phyloP scores from a whole-genome alignment of 225 moss, liverwort and hornwort genomes.

The Physcomitrium patens region DNA sequence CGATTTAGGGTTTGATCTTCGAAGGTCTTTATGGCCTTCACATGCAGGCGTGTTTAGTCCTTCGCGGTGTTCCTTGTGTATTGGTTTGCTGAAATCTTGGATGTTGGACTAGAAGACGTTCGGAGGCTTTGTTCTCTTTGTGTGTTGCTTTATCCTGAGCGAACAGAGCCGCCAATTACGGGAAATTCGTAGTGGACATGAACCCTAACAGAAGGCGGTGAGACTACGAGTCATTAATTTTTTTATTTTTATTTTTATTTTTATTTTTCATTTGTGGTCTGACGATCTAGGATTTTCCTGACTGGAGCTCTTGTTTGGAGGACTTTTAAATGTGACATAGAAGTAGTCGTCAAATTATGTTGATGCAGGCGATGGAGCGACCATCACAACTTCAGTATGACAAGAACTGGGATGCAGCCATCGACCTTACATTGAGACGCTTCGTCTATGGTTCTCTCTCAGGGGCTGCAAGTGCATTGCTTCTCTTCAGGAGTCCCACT shows the following conservation, averaged over 20 bases:
- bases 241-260: too few species aligned
- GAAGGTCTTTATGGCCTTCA: not conserved
- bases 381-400: constrained; percentile 44
- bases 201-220: too few species aligned
- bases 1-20: constrained; percentile 26
- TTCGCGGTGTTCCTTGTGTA: constrained; percentile 1
- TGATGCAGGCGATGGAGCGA: constrained; percentile 57
- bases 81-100: not conserved
- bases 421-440: constrained; percentile 49
- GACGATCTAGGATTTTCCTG: too few species aligned
- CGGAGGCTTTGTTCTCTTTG: not conserved
- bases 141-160: not conserved
- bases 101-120: not conserved
- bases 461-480: constrained; percentile 49
- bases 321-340: too few species aligned
- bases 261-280: too few species aligned
- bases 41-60: not conserved
- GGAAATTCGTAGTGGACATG: too few species aligned
- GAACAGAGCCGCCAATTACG: too few species aligned
- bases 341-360: constrained; percentile 2
- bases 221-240: too few species aligned
- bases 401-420: constrained; percentile 53
- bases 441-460: constrained; percentile 56
- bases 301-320: too few species aligned
- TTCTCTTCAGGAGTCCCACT: constrained; percentile 53